Percentiles rank a stretch among this genome's conserved stretches.
Conservation (phyloP, 805 yeast genomes). For the Nakazawaea ishiwadae region DNA sequence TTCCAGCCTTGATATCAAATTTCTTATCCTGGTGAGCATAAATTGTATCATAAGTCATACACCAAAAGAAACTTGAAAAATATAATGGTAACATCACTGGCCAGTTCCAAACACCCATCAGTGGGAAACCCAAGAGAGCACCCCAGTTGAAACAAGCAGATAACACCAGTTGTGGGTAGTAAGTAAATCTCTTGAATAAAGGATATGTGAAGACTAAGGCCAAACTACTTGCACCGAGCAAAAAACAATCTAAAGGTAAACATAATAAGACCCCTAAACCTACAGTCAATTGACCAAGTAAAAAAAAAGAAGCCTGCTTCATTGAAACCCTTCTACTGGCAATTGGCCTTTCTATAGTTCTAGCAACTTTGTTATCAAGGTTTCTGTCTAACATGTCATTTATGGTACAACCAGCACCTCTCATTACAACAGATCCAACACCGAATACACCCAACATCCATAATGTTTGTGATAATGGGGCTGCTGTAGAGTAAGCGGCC, state of each 20-base stretch:
- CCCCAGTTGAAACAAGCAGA: constrained; percentile 93
- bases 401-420: constrained; percentile 97
- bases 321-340: constrained; percentile 79
- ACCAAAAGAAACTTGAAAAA: constrained; percentile 79
- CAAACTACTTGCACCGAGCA: constrained; percentile 76
- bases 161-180: constrained; percentile 86
- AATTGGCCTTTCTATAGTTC: constrained; percentile 90
- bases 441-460: constrained; percentile 69
- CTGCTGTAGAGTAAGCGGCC: constrained; percentile 73
- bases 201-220: constrained; percentile 86
- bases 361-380: constrained; percentile 76
- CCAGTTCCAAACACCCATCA: constrained; percentile 82
- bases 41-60: constrained; percentile 92
- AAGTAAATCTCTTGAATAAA: constrained; percentile 87
- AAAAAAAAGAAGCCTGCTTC: constrained; percentile 63
- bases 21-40: constrained; percentile 97
- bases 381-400: constrained; percentile 86
- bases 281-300: constrained; percentile 67
- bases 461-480: constrained; percentile 59
- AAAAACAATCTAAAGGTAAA: constrained; percentile 78
- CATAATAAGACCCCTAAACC: constrained; percentile 70
- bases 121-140: constrained; percentile 89
- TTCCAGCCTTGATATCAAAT: constrained; percentile 86
- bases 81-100: constrained; percentile 76
- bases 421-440: constrained; percentile 83